Conservation (phyloP, 306 rosid species). For the Carpinus fangiana region DNA sequence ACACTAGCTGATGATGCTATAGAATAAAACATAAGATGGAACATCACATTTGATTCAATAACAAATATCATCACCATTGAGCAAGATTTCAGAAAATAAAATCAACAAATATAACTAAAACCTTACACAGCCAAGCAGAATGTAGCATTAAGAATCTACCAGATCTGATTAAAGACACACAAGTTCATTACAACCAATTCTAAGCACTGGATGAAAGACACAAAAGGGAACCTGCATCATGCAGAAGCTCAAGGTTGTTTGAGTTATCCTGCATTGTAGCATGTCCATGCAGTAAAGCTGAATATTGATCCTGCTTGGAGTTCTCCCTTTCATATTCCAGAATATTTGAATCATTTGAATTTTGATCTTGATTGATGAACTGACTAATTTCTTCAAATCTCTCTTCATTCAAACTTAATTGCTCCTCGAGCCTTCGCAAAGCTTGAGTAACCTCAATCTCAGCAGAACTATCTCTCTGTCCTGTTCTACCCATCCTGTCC, state of each 20-base stretch:
- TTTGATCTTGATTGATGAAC: slow-evolving; percentile 34
- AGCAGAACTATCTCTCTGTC: slow-evolving; percentile 38
- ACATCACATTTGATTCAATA: neutral
- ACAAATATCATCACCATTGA: neutral
- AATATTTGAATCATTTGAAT: slow-evolving; percentile 31
- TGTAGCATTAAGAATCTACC: neutral
- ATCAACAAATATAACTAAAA: neutral
- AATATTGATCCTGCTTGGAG: slow-evolving; percentile 43
- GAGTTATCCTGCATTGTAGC: slow-evolving; percentile 53
- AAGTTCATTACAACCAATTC: neutral
- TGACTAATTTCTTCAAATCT: slow-evolving; percentile 41
- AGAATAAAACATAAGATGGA: neutral
- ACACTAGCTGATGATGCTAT: neutral
- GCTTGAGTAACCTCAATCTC: slow-evolving; percentile 60
- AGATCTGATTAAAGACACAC: slow-evolving; percentile 18
- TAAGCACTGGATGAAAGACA: neutral
- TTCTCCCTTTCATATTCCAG: slow-evolving; percentile 36
- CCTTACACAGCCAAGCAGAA: neutral
- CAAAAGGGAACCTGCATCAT: slow-evolving; percentile 11
- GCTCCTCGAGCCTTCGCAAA: slow-evolving; percentile 66
- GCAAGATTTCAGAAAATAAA: neutral
- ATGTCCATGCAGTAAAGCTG: slow-evolving; percentile 36
- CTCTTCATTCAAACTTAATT: slow-evolving; percentile 69
- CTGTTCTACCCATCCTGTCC: slow-evolving; percentile 44
- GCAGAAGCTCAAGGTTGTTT: slow-evolving; percentile 19